These are phyloP conservation scores for Rhododendron simsii DNA, from an alignment of 148 eudicot genomes.

Conservation along the genomic window DNA sequence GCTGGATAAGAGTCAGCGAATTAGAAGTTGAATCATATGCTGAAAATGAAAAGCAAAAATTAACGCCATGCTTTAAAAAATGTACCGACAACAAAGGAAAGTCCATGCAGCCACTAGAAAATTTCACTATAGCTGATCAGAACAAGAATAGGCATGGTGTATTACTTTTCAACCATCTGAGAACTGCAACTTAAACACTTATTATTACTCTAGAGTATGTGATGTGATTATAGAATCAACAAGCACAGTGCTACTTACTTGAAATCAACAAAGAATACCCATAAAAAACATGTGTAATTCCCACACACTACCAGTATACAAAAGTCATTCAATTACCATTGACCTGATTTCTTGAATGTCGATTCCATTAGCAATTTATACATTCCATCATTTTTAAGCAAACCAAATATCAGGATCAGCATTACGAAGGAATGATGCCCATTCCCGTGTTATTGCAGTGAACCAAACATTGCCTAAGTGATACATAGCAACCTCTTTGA, in stretches of 20 bases:
- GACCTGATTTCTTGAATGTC: not conserved
- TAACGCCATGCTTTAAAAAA: slow-evolving; percentile 11
- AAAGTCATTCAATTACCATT: not conserved
- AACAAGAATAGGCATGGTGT: not conserved
- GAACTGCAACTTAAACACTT: not conserved
- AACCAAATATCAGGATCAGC: not conserved
- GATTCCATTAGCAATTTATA: not conserved
- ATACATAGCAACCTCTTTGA: not conserved
- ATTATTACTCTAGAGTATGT: not conserved
- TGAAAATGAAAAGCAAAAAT: slow-evolving; percentile 28
- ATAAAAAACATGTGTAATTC: not conserved
- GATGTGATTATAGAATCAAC: not conserved
- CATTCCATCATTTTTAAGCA: not conserved
- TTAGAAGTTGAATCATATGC: slow-evolving; percentile 54
- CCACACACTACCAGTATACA: not conserved
- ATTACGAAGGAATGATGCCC: not conserved
- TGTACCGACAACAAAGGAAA: not conserved
- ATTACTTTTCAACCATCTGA: not conserved
- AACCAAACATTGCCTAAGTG: not conserved
- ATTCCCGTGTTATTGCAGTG: not conserved
- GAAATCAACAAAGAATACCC: not conserved
- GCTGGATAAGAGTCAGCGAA: slow-evolving; percentile 64
- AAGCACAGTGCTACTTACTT: not conserved
- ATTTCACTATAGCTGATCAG: not conserved
- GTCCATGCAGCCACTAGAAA: not conserved